Percentiles rank a stretch among this genome's conserved stretches.
phyloP scores from a whole-genome alignment of 345 rosid genomes.

The Trapa incisa region DNA sequence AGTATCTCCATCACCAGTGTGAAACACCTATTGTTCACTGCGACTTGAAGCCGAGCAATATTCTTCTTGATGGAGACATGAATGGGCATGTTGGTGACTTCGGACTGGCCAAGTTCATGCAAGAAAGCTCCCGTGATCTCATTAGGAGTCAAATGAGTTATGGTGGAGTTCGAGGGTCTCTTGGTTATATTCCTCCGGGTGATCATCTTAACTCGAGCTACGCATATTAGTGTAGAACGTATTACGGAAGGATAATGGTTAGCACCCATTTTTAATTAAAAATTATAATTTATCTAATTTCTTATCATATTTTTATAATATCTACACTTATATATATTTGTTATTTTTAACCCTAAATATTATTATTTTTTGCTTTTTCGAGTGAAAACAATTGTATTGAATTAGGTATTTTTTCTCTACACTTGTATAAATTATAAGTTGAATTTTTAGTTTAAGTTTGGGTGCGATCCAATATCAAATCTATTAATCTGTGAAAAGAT shows the following conservation, averaged over 20 bases:
- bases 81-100: constrained; percentile 34
- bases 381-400: too few relatives aligned
- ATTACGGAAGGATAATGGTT: too few relatives aligned
- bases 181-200: constrained; percentile 44
- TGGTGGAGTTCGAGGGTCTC: constrained; percentile 27
- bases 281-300: too few relatives aligned
- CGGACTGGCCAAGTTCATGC: constrained; percentile 27
- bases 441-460: too few relatives aligned
- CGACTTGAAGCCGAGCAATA: constrained; percentile 23
- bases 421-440: too few relatives aligned
- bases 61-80: constrained; percentile 23
- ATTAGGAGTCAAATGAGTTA: constrained; percentile 19
- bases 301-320: neutral
- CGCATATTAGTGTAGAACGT: too few relatives aligned
- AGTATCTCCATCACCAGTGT: constrained; percentile 28
- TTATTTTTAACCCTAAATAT: too few relatives aligned
- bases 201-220: neutral
- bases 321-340: neutral
- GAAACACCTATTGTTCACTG: constrained; percentile 23
- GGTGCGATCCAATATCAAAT: too few relatives aligned
- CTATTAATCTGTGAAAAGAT: too few relatives aligned
- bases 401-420: too few relatives aligned
- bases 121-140: neutral
- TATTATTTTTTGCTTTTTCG: too few relatives aligned
- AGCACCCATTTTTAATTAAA: too few relatives aligned